Base-by-base conservation (phyloP, 2,329 filamentous ascomycete species). In the Alternaria alternata region DNA sequence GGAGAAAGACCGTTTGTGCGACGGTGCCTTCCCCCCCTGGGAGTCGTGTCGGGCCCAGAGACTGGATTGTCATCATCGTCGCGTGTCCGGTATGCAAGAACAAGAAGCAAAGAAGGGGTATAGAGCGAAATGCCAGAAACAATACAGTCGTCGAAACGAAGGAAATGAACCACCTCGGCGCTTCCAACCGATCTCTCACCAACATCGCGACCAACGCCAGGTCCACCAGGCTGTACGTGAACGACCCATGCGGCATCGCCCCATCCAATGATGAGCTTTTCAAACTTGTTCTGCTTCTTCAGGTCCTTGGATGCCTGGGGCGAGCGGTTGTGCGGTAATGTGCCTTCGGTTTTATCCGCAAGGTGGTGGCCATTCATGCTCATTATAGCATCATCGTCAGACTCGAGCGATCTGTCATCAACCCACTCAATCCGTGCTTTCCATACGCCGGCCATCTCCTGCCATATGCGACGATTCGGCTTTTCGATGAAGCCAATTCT, bases 91-190 rank as follows among this genome's bases (percentile, higher is more conserved):
- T 96, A 97, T 75, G 94, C 94, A 81, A 99, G 90, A 72, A 98
- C 91, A 71, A 97, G 87, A 79, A 99, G 86, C 69, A 97, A 85
- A 75, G 88, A 95, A 76, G 93, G 92, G 76, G 93, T 97, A 88
- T 97, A 98, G 80, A 99, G 86, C 66, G 94, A 96, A 79, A 99
- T 91, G 73, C 95, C 95, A 76, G 95, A 97, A 83, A 99, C 93
- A 78, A 97, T 93, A 84, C 95, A 98, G 82, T 99, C 95, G 80
- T 95, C 78, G 69, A 84, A 96, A 74, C 93, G 91, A 80, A 98
- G 87, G 80, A 94, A 94, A 80, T 96, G 96, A 63, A 93, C 88
- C 75, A 98, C 94, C 76, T 97, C 93, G 51, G 93, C 94, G 68
- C 88, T 90, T 30, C 93, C 94, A 68, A 91, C 86, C 47, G 87